These are phyloP conservation scores for Rhodosporidiobolus odoratus DNA, from an alignment of 768 basidiomycete genomes.

Conservation along the genomic window DNA sequence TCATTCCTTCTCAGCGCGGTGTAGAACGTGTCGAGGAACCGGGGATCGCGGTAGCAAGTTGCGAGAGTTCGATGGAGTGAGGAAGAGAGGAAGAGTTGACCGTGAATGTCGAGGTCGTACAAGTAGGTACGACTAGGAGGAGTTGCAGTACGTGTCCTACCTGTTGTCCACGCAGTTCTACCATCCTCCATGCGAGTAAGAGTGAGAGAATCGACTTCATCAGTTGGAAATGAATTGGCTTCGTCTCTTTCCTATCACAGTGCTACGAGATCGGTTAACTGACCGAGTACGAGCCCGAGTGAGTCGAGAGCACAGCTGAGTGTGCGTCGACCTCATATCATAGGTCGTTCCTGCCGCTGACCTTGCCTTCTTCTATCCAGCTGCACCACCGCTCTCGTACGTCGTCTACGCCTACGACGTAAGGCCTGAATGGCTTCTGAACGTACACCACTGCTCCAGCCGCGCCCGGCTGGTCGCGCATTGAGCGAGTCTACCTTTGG, in stretches of 20 bases:
- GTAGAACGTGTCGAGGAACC: slow-evolving; percentile 38
- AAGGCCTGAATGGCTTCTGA: neutral
- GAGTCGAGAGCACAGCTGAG: too few relatives aligned
- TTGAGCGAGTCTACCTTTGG: neutral
- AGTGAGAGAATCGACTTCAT: too few relatives aligned
- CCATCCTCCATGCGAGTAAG: too few relatives aligned
- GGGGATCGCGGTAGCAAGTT: slow-evolving; percentile 30
- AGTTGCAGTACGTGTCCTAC: too few relatives aligned
- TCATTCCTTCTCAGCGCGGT: slow-evolving; percentile 7
- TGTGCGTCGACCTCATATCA: too few relatives aligned
- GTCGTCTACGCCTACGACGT: neutral
- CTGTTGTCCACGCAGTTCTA: too few relatives aligned
- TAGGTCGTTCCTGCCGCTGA: too few relatives aligned
- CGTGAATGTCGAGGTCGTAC: slow-evolving; percentile 40
- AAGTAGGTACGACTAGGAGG: slow-evolving; percentile 45
- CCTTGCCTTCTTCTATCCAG: too few relatives aligned
- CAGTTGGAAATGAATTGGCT: too few relatives aligned
- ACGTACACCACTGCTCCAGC: neutral
- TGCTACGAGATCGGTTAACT: too few relatives aligned
- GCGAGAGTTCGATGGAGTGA: slow-evolving; percentile 33
- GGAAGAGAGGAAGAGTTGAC: slow-evolving; percentile 34
- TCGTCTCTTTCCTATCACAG: too few relatives aligned
- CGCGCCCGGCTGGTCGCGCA: neutral
- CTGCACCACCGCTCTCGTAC: neutral
- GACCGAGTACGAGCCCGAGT: too few relatives aligned